Base-by-base conservation (phyloP, 73 alveolate genomes). In the Urostyla sp. region DNA sequence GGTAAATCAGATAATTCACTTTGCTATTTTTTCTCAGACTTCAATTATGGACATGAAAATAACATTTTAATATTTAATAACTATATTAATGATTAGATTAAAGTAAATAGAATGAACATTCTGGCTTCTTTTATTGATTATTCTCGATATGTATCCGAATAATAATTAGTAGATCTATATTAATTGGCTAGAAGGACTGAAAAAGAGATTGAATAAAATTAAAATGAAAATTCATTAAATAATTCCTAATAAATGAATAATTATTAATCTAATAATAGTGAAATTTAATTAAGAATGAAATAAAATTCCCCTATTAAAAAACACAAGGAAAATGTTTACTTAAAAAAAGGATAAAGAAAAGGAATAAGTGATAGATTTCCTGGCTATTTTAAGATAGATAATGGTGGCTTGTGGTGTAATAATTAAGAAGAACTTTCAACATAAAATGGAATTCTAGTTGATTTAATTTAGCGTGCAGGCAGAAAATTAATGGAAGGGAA, bases 361-460 rank as follows among this genome's bases (percentile, higher is more conserved):
- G 77, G 77, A 28, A 59, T 59, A 4, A 59, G 77, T 59, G 77
- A 59, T 59, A 32, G 91, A 13, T 83, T 67, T 44, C 57, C 84
- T 11, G 69, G 69, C 38, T 83, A 83, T 51, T 51, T 43, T 30
- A 51, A 79, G 34, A 36, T 60, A n/a, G 75, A 83, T 54, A 50
- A 27, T 28, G 96, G 95, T 28, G 95, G 88, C 10, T 72, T 92
- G 4, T 87, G 85, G 93, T 85, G 96, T 50, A 49, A 66, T 40
- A 87, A 92, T 69, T 82, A 67, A 45, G 92, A 89, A 26, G 95
- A 60, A 51, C 63, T 92, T 0, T 80, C 46, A 3, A 56, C 78
- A n/a, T 90, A 92, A 75, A 69, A 80, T 49, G 98, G 98, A 11
- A 55, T 92, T 45, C 50, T 90, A 37, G 59, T 80, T 49, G 98